Percentiles rank a stretch among this genome's conserved stretches.
phyloP scores from a whole-genome alignment of 2,329 filamentous ascomycete genomes.

The Xylaria hypoxylon region DNA sequence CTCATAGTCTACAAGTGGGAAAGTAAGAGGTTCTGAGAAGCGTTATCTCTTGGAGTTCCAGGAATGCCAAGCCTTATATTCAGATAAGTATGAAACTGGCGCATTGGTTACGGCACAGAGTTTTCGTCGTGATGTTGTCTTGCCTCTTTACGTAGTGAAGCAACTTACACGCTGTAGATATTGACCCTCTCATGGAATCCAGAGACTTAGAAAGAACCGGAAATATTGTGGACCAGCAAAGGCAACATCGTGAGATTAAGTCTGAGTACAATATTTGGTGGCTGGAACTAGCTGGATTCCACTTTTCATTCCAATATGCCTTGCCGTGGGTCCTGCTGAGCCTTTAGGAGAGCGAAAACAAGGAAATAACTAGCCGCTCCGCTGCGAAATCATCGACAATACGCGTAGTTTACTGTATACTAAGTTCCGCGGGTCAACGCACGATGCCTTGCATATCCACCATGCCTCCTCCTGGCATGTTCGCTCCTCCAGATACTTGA shows the following conservation, averaged over 20 bases:
- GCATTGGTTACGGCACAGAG: no score
- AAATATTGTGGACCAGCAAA: not conserved
- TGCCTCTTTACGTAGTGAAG: not conserved
- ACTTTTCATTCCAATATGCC: conserved; percentile 7
- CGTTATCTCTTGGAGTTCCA: no score
- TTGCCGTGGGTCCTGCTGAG: conserved; percentile 19
- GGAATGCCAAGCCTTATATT: no score
- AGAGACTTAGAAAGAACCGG: not conserved
- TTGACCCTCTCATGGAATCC: no score
- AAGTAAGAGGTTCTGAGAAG: no score
- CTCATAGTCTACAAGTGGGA: no score
- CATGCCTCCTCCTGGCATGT: not conserved
- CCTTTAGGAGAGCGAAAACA: conserved; percentile 21
- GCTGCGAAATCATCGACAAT: not conserved
- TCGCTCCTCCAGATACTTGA: not conserved
- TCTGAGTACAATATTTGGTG: not conserved
- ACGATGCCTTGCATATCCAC: not conserved
- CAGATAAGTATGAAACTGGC: no score
- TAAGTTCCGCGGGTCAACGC: not conserved
- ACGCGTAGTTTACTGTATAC: not conserved
- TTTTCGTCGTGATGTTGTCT: no score
- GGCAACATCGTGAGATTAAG: not conserved
- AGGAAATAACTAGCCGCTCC: not conserved
- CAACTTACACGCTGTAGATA: no score
- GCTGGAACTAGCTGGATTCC: conserved; percentile 3